Evolutionary conservation across 768 basidiomycete species (phyloP).

Genomic region (Myochromella boudieri): DNA sequence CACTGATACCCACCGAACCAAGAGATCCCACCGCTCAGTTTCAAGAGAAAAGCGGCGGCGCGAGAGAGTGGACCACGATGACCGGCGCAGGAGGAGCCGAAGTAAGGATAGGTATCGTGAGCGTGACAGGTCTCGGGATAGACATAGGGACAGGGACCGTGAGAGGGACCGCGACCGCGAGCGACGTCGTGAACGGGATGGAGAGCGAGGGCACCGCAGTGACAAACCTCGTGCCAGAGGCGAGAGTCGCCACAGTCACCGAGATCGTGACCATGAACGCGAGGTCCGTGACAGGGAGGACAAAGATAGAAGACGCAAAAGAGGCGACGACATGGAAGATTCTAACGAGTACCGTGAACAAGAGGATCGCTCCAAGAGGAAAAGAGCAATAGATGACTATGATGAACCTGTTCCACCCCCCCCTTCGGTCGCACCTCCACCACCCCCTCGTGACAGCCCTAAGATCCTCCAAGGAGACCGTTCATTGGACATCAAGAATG

Average conservation of each 20-base stretch:
- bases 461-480: conserved; percentile 49
- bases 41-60: conserved; percentile 64
- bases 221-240: conserved; percentile 51
- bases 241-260: conserved; percentile 55
- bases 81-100: conserved; percentile 61
- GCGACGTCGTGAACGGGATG: conserved; percentile 50
- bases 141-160: conserved; percentile 45
- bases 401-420: conserved; percentile 39
- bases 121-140: conserved; percentile 57
- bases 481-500: conserved; percentile 55
- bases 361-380: conserved; percentile 67
- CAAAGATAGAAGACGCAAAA: conserved; percentile 60
- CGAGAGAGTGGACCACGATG: conserved; percentile 53
- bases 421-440: conserved; percentile 38
- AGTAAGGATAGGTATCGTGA: conserved; percentile 59
- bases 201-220: conserved; percentile 46
- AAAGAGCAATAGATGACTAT: conserved; percentile 53
- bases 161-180: conserved; percentile 45
- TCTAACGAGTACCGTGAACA: conserved; percentile 39
- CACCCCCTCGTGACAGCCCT: conserved; percentile 49
- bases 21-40: conserved; percentile 68
- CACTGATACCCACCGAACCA: conserved; percentile 73
- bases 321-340: conserved; percentile 62
- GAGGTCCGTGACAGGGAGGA: conserved; percentile 53
- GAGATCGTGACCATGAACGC: conserved; percentile 45